Percentiles rank a stretch among this genome's conserved stretches.
Evolutionary conservation across 768 basidiomycete genomes (phyloP).

Genomic region (Daedaleopsis nitida): DNA sequence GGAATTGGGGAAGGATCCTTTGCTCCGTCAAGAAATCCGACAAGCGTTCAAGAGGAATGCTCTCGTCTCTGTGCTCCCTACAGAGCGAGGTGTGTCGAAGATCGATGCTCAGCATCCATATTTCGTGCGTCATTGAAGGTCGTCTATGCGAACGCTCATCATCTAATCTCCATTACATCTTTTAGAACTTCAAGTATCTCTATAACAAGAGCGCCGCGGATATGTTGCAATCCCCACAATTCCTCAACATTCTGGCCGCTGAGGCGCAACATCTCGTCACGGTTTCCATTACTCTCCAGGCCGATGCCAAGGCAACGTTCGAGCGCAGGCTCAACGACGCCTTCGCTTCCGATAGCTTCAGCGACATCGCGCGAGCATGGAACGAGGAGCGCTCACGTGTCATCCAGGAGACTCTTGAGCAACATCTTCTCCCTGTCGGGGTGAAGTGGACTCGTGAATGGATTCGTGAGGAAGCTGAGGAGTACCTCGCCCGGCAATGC

Average conservation of each 20-base stretch:
- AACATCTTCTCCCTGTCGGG: slow-evolving; percentile 81
- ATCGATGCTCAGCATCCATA: slow-evolving; percentile 75
- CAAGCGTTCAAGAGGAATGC: slow-evolving; percentile 75
- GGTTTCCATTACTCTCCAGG: slow-evolving; percentile 67
- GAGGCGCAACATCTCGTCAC: slow-evolving; percentile 88
- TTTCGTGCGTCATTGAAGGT: slow-evolving; percentile 50
- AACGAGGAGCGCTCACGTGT: slow-evolving; percentile 82
- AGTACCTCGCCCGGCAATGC: slow-evolving; percentile 70
- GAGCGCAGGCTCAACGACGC: slow-evolving; percentile 78
- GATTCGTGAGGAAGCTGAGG: slow-evolving; percentile 89
- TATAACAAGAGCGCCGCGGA: slow-evolving; percentile 70
- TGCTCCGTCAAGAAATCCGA: slow-evolving; percentile 78
- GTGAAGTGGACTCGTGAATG: slow-evolving; percentile 90
- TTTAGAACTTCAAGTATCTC: slow-evolving; percentile 94
- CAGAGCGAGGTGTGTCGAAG: slow-evolving; percentile 80
- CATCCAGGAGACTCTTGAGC: slow-evolving; percentile 75
- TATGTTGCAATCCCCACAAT: slow-evolving; percentile 75
- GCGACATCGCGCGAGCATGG: slow-evolving; percentile 87
- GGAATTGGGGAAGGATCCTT: slow-evolving; percentile 91
- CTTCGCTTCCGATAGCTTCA: slow-evolving; percentile 82
- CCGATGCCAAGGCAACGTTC: slow-evolving; percentile 63
- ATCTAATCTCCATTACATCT: background rate
- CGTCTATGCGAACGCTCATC: background rate
- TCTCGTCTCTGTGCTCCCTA: slow-evolving; percentile 78
- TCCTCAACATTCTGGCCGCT: slow-evolving; percentile 87